Conservation (phyloP, 1,284 basidiomycete genomes). For the Cerrena zonata region DNA sequence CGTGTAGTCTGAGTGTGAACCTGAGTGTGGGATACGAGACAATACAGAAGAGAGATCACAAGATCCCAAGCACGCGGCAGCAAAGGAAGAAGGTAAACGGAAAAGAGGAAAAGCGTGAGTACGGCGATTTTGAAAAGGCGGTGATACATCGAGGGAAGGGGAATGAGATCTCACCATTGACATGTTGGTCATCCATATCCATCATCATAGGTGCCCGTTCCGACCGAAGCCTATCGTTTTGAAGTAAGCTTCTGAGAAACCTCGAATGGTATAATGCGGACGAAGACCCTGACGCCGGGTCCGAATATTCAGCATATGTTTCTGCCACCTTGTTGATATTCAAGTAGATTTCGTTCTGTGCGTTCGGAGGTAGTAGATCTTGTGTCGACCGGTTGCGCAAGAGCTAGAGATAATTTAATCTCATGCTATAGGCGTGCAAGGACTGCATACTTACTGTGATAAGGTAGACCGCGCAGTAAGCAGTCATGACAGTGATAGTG, state of each 20-base stretch:
- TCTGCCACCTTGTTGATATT: slow-evolving; percentile 64
- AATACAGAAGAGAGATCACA: no score
- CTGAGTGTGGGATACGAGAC: no score
- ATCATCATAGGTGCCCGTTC: no score
- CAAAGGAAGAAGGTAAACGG: no score
- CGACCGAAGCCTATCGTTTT: slow-evolving; percentile 53
- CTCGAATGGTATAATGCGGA: slow-evolving; percentile 64
- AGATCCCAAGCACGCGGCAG: no score
- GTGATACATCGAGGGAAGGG: no score
- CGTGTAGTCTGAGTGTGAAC: no score
- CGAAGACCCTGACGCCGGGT: slow-evolving; percentile 50
- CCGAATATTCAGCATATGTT: slow-evolving; percentile 66
- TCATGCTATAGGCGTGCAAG: slow-evolving; percentile 2
- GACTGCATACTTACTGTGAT: slow-evolving; percentile 47
- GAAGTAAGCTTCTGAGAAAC: slow-evolving; percentile 65
- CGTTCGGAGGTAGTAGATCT: slow-evolving; percentile 50
- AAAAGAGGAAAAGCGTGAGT: no score
- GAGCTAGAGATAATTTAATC: slow-evolving; percentile 37
- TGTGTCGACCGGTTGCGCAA: slow-evolving; percentile 55
- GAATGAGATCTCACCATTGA: no score
- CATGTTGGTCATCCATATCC: no score
- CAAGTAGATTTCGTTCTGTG: slow-evolving; percentile 54
- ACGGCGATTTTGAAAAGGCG: no score
- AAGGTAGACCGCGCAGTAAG: slow-evolving; percentile 73
- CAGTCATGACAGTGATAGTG: slow-evolving; percentile 75